Percentiles rank a stretch among this genome's conserved stretches.
Evolutionary conservation across 2,329 filamentous ascomycete genomes (phyloP).

Genomic region (Fusarium setosum): DNA sequence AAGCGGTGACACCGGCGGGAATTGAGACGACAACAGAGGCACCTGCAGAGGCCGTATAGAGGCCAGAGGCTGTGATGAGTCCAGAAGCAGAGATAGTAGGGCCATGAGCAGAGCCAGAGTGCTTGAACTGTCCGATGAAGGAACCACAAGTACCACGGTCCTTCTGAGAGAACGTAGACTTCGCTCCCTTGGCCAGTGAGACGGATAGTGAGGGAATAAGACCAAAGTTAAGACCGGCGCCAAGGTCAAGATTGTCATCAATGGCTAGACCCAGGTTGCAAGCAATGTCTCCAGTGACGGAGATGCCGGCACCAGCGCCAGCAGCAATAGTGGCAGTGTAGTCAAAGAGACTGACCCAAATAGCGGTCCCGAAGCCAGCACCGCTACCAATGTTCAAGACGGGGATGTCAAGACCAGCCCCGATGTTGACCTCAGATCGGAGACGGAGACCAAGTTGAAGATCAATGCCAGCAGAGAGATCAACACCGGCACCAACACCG

Average conservation of each 20-base stretch:
- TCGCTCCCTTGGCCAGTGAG: slow-evolving; percentile 43
- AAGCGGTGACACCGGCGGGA: slow-evolving; percentile 17
- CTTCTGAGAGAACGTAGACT: slow-evolving; percentile 26
- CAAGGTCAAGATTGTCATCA: slow-evolving; percentile 33
- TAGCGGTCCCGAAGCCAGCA: slow-evolving; percentile 51
- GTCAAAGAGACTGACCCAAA: slow-evolving; percentile 65
- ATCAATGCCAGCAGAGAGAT: slow-evolving; percentile 55
- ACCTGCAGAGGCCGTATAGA: slow-evolving; percentile 21
- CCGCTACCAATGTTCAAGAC: slow-evolving; percentile 49
- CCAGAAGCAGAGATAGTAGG: slow-evolving; percentile 28
- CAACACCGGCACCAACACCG: slow-evolving; percentile 38
- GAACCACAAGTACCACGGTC: slow-evolving; percentile 30
- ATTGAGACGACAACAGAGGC: slow-evolving; percentile 6
- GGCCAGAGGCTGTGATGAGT: background rate
- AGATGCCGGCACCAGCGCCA: slow-evolving; percentile 50
- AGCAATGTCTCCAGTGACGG: slow-evolving; percentile 28
- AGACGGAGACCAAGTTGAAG: slow-evolving; percentile 63
- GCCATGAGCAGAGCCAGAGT: slow-evolving; percentile 9
- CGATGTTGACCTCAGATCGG: slow-evolving; percentile 57
- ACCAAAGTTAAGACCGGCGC: slow-evolving; percentile 48
- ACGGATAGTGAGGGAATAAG: slow-evolving; percentile 54
- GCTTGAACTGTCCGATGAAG: slow-evolving; percentile 30
- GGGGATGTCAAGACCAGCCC: slow-evolving; percentile 45
- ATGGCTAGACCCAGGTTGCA: slow-evolving; percentile 38
- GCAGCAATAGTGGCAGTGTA: slow-evolving; percentile 57